Conservation (phyloP, 306 rosid genomes). For the Pueraria montana region DNA sequence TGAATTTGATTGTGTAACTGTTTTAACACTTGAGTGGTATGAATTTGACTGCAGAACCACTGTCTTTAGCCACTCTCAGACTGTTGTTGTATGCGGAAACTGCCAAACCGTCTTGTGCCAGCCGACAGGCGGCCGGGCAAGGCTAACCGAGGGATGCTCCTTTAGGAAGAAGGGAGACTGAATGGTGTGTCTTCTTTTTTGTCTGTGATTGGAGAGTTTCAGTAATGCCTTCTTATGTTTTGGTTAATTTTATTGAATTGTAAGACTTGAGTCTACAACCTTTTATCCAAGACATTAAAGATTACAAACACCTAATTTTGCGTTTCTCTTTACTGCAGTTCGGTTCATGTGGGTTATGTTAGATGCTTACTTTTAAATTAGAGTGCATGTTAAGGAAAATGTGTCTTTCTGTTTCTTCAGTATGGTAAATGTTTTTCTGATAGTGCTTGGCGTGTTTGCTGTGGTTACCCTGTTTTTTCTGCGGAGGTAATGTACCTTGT, state of each 20-base stretch:
- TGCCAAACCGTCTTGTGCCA: constrained; percentile 68
- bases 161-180: constrained; percentile 67
- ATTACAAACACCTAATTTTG: not conserved
- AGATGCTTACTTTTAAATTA: not conserved
- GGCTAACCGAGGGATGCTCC: constrained; percentile 69
- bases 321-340: not conserved
- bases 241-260: constrained; percentile 42
- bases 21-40: too few relatives aligned
- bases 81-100: constrained; percentile 66
- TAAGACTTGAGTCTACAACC: constrained; percentile 18
- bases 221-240: constrained; percentile 13
- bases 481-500: too few relatives aligned
- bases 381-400: not conserved
- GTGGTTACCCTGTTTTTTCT: too few relatives aligned
- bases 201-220: constrained; percentile 35
- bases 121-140: constrained; percentile 63
- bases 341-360: constrained; percentile 6
- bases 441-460: too few relatives aligned
- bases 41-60: constrained; percentile 56
- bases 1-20: constrained; percentile 2
- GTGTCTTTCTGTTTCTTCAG: not conserved
- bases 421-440: not conserved
- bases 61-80: constrained; percentile 67
- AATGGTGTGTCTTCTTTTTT: constrained; percentile 37
- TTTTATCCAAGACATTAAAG: not conserved